These are phyloP conservation scores for Fusarium falciforme DNA, from an alignment of 2,329 filamentous ascomycete species.

Conservation along the genomic window DNA sequence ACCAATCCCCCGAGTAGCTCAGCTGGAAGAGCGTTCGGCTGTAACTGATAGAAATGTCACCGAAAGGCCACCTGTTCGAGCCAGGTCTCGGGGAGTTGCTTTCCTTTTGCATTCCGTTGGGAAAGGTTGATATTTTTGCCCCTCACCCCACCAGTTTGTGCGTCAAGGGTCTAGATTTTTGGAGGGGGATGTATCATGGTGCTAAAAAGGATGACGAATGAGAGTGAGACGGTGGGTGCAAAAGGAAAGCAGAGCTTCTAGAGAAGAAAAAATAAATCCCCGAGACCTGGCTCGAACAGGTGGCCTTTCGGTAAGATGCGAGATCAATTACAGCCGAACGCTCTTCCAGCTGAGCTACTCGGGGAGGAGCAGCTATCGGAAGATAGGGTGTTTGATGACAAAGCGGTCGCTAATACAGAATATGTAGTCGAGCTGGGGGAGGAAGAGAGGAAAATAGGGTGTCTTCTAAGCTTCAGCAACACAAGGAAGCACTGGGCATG, in stretches of 20 bases:
- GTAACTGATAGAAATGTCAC: slow-evolving; percentile 34
- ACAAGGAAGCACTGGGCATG: not conserved
- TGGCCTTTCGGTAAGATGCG: slow-evolving; percentile 35
- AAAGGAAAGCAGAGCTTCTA: not conserved
- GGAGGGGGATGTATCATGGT: not conserved
- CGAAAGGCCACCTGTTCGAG: slow-evolving; percentile 40
- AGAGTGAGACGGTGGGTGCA: not conserved
- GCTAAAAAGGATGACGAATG: not conserved
- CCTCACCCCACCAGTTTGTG: not conserved
- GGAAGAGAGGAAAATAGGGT: not conserved
- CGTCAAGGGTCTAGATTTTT: not conserved
- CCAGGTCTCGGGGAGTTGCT: slow-evolving; percentile 34
- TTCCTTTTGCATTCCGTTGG: slow-evolving; percentile 9
- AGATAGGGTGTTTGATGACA: not conserved
- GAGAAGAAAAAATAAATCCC: slow-evolving; percentile 20
- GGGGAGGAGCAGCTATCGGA: slow-evolving; percentile 18
- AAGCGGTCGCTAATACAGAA: not conserved
- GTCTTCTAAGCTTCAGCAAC: not conserved
- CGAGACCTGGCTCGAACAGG: slow-evolving; percentile 40
- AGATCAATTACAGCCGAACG: slow-evolving; percentile 34
- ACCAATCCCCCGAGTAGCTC: slow-evolving; percentile 38
- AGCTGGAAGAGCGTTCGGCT: slow-evolving; percentile 45
- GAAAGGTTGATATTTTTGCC: not conserved
- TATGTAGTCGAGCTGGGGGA: not conserved
- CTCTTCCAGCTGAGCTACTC: slow-evolving; percentile 40